These are phyloP conservation scores for Acanthamoeba quina DNA, from an alignment of 208 protist species.

Conservation along the genomic window DNA sequence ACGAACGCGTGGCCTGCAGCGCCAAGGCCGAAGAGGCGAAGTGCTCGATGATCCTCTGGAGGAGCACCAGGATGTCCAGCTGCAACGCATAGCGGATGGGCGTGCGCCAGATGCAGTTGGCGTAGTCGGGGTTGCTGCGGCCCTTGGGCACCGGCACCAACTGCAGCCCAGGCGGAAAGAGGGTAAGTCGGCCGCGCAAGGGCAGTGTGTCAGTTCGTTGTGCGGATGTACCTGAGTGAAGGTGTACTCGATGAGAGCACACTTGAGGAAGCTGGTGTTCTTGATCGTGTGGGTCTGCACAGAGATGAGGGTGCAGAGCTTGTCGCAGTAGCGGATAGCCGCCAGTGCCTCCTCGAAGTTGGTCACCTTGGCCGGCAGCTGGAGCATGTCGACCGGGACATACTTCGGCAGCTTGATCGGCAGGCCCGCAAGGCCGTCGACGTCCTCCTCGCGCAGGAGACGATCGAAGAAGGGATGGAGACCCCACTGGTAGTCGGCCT, in stretches of 20 bases:
- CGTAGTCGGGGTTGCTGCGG: slow-evolving; percentile 77
- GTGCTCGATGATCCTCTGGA: slow-evolving; percentile 73
- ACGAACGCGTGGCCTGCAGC: slow-evolving; percentile 68
- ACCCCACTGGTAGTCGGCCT: slow-evolving; percentile 68
- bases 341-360: slow-evolving; percentile 83
- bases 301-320: slow-evolving; percentile 85
- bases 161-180: slow-evolving; percentile 13
- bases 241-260: slow-evolving; percentile 83
- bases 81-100: slow-evolving; percentile 81
- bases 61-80: slow-evolving; percentile 78
- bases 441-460: slow-evolving; percentile 77
- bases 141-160: slow-evolving; percentile 74
- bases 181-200: neutral
- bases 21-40: slow-evolving; percentile 75
- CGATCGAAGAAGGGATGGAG: slow-evolving; percentile 79
- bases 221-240: slow-evolving; percentile 76
- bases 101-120: slow-evolving; percentile 78
- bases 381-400: slow-evolving; percentile 83
- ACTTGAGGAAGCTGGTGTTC: slow-evolving; percentile 83
- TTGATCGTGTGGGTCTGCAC: slow-evolving; percentile 80
- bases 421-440: slow-evolving; percentile 80
- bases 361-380: slow-evolving; percentile 73
- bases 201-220: neutral
- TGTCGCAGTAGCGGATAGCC: slow-evolving; percentile 85
- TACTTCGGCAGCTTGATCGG: slow-evolving; percentile 77